Evolutionary conservation across 495 filamentous ascomycete genomes (phyloP), one percentile per base, ranked within the genome.

Genomic region (Beverwykella pulmonaria): DNA sequence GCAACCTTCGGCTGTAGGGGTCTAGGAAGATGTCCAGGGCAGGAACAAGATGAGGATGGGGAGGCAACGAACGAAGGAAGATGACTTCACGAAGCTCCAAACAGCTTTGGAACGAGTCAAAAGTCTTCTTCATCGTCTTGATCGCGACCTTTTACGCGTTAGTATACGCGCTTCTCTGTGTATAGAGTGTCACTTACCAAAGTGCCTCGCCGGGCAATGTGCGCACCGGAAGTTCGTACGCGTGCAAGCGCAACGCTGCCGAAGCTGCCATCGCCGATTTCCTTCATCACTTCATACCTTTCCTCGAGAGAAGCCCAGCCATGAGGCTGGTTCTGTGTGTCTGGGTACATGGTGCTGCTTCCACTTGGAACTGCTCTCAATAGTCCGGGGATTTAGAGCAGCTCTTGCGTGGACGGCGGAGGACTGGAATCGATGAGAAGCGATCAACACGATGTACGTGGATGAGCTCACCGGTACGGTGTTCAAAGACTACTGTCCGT

Each of bases 121-220:
- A 99, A 0, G 90, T 92, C 84, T 99, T 99, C 84, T 99, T 99
- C 95, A 99, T 98, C 19, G 94, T 97, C 81, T 99, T 99, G 75
- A 99, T 97, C 1, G 94, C 94, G 70, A 98, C 92, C 94, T 98
- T 63, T 56, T 25, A 61, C 57, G 60, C 23, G 61, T 71, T 59
- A 71, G 65, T 9, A 20, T 58, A 9, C 17, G 23, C 44, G 52
- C 20, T 9, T 26, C 29, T 36, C 22, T 4, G 26, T 27, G 52
- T 36, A n/a, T 59, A 20, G 53, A 30, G 63, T 79, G 52, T 81
- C 19, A 63, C 70, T 12, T 87, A 99, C 94, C 82, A 98, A 83
- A 32, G 92, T 97, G 61, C 93, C 93, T 72, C 93, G 83, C 67
- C 93, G 91, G 65, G 93, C 93, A 55, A 97, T 85, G 72, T 86